Evolutionary conservation across 352 stramenopile species (phyloP), one percentile per base, ranked within the genome.

Genomic region (Peronospora belbahrii): DNA sequence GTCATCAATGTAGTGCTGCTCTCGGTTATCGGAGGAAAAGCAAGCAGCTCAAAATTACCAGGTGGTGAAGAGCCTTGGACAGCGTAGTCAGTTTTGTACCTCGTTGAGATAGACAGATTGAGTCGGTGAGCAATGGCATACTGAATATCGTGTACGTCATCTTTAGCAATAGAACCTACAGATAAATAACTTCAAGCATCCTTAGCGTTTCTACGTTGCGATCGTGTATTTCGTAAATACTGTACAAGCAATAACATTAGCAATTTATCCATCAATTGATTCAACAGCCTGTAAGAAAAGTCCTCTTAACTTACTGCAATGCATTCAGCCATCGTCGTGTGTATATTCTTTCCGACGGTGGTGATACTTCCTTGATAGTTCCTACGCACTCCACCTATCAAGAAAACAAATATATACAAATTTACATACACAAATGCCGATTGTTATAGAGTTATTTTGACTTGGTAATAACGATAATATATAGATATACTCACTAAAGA

Each of bases 161-260:
- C n/a, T 17, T 28, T 23, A 5, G 24, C 10, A 34, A 14, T 2
- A 45, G 3, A 11, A 60, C 70, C 8, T 67, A 87, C 75, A 84
- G 31, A 11, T 73, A 52, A 25, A 87, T 51, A 30, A 68, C 67
- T 36, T 87, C 67, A 25, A 87, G 66, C 56, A 84, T 70, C 11
- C 63, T 65, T 17, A 87, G 59, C 11, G 59, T 77, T 60, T 87
- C 75, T 9, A 64, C 51, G 32, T 87, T 87, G 38, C 43, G 61
- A 48, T 87, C 70, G 2, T 70, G 57, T 2, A 74, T 31, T 42
- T 82, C 50, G 18, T 38, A 38, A 32, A 83, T 24, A 37, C 70
- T 83, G 37, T 9, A 37, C 19, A 48, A 23, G 8, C 20, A 19
- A 31, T 14, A 22, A 7, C 30, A 41, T 45, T 9, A 63, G 27